Base-by-base conservation (phyloP, 306 rosid species). In the Gynostemma pentaphyllum region DNA sequence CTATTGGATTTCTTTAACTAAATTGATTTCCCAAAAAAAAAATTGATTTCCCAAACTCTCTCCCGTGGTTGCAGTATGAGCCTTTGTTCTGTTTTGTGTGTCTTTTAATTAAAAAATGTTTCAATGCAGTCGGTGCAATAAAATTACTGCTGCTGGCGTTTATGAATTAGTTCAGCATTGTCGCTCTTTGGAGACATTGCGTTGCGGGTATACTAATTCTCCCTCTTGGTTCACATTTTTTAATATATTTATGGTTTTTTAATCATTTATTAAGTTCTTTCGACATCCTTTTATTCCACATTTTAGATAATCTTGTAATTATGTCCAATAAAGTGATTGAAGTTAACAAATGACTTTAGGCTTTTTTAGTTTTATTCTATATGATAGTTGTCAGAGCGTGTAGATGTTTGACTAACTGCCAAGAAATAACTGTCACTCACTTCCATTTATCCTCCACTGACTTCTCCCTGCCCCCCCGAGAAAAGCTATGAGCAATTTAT, bases 141-240 rank as follows among this genome's bases (percentile, higher is more conserved):
- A 80, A 66, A 82, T 88, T 67, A 80, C 94, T 10, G 64, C 90
- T 27, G 48, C 51, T 51, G 96, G 96, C 67, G 71, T 88, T 67
- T 84, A 86, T 45, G 94, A 79, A 57, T 77, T 88, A 54, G 87
- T 86, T 71, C 79, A 84, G 75, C 89, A 72, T 64, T 88, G 98
- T 67, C 75, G 48, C 67, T 82, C 61, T 24, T 73, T 92, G 81
- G 90, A 80, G 82, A 88, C 94, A 4, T 67, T 92, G 67, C 82
- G 96, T 82, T 92, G 96, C 80, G 98, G 98, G 98, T 92, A 92
- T 11, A 9, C 42, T 27, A 55, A 53, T 46, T 15, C 55, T 32
- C 49, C 4, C 45, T 14, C 5, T 2, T 28, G 27, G 9, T 27
- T 45, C 47, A 19, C 47, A n/a, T 11, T 12, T 60, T 24, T 28